Evolutionary conservation across 768 basidiomycete genomes (phyloP).

Genomic region (Dioszegia aurantiaca): DNA sequence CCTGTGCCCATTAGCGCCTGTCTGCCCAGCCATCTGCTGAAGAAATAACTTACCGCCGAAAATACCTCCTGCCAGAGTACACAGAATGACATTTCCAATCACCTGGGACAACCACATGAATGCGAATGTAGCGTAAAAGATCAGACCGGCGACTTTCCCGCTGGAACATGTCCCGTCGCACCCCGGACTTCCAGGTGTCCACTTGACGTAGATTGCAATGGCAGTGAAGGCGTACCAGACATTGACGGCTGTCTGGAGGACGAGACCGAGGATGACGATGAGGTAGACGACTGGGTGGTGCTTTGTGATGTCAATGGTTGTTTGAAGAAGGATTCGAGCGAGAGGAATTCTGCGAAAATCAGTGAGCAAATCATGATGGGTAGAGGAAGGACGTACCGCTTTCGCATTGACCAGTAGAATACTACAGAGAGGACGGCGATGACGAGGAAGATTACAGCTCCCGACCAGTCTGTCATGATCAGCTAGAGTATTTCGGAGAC

Average conservation of each 20-base stretch:
- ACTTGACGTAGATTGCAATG: conserved; percentile 70
- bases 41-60: conserved; percentile 56
- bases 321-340: conserved; percentile 72
- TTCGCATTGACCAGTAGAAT: conserved; percentile 61
- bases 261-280: conserved; percentile 69
- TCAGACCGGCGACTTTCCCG: conserved; percentile 70
- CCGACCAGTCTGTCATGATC: conserved; percentile 57
- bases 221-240: conserved; percentile 78
- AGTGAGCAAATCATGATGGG: too few relatives aligned
- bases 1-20: conserved; percentile 24
- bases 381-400: conserved; percentile 53
- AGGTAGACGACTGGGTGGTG: conserved; percentile 76
- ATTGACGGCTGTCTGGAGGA: conserved; percentile 67
- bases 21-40: background rate
- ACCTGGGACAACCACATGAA: conserved; percentile 84
- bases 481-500: background rate
- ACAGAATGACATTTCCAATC: conserved; percentile 71
- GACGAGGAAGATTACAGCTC: conserved; percentile 78
- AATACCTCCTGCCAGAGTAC: conserved; percentile 76
- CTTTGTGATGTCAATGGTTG: conserved; percentile 79
- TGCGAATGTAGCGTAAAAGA: conserved; percentile 76
- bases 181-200: conserved; percentile 71
- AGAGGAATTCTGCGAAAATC: conserved; percentile 70
- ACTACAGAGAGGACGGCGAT: conserved; percentile 72
- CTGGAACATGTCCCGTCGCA: conserved; percentile 57